phyloP scores from a whole-genome alignment of 331 rosid genomes.

The Quercus tomentella region DNA sequence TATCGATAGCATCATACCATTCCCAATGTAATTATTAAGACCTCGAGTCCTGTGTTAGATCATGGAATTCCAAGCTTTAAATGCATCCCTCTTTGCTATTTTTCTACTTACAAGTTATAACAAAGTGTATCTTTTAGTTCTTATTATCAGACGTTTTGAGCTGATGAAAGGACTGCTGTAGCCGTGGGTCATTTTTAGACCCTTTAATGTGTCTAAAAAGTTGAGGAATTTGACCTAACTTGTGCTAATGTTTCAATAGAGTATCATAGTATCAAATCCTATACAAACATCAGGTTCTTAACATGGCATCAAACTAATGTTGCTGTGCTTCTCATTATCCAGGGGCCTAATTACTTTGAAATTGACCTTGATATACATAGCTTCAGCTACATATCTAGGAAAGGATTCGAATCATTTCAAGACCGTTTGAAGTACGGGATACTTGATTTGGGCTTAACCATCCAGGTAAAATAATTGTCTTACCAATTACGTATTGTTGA shows the following conservation, averaged over 20 bases:
- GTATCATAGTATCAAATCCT: not conserved
- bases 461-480: conserved; percentile 44
- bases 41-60: no score
- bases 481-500: not conserved
- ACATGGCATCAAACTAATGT: not conserved
- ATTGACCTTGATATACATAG: conserved; percentile 85
- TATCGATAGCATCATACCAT: not conserved
- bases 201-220: not conserved
- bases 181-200: no score
- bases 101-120: no score
- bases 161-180: no score
- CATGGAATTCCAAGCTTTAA: no score
- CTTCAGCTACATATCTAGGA: conserved; percentile 82
- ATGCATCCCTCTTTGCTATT: no score
- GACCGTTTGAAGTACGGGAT: conserved; percentile 59
- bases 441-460: conserved; percentile 75
- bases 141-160: no score
- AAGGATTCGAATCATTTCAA: conserved; percentile 72
- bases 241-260: not conserved
- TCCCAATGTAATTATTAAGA: no score
- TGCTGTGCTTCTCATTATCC: conserved; percentile 1
- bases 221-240: not conserved
- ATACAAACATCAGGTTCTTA: not conserved
- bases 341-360: conserved; percentile 87
- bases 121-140: no score